Evolutionary conservation across 805 yeast species (phyloP), one percentile per base, ranked within the genome.

Genomic region (Pichia exigua): DNA sequence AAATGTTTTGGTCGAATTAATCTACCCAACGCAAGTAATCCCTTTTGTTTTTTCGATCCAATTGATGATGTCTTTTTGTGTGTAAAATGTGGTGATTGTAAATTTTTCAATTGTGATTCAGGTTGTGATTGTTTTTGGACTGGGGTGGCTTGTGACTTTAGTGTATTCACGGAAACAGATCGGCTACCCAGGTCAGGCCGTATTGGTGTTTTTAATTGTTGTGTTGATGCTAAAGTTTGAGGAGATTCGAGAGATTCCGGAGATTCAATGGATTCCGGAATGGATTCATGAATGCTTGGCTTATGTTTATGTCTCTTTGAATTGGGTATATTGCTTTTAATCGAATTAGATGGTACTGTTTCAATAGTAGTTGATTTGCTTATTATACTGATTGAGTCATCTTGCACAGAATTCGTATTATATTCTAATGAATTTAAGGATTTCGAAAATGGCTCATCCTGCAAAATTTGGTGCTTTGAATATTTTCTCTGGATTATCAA

Each of bases 1-100:
- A 49, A 15, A 26, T 52, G 53, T 40, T 52, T 41, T 10, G 49
- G 46, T 9, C 48, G 43, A 22, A 50, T 45, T n/a, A 50, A 42
- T n/a, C 54, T 22, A 24, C 51, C 52, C 8, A 49, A 42, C 4
- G 52, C 41, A 17, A 46, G 43, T 22, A 51, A 28, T 7, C 51
- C 50, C 18, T 44, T 47, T 22, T 28, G 44, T 13, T 42, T 47
- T n/a, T 43, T 46, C 6, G 40, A 38, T 12, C 41, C 39, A 35
- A 35, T 30, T 10, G 40, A 39, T 17, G 32, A 12, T 20, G 46
- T 7, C 11, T 48, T 18, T 32, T 28, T 9, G 45, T 28, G 42
- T 35, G 44, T 27, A 11, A 11, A 30, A 13, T 10, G 35, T 30
- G 35, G n/a, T 4, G 41, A 17, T n/a, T 10, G 15, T 41, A 43